A percentile compares a stretch with the other conserved stretches of the same genome.
phyloP scores from a whole-genome alignment of 371 early-diverging fungal genomes.

The Saksenaea vasiformis region DNA sequence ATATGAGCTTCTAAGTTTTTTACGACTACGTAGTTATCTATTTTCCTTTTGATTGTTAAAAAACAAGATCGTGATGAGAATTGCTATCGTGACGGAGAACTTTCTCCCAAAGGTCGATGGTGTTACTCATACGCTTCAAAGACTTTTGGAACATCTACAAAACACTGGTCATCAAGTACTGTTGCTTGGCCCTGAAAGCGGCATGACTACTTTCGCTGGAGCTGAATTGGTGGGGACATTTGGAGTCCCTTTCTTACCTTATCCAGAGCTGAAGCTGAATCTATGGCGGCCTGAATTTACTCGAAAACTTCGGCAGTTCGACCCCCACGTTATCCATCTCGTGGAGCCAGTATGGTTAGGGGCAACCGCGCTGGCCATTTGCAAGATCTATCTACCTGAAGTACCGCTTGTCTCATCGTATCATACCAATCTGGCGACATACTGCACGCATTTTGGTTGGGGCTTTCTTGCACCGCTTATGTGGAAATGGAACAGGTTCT shows the following conservation, averaged over 20 bases:
- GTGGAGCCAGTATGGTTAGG: slow-evolving; percentile 55
- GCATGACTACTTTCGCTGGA: slow-evolving; percentile 35
- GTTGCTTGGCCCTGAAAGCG: slow-evolving; percentile 48
- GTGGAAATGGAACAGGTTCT: slow-evolving; percentile 54
- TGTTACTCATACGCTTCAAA: slow-evolving; percentile 48
- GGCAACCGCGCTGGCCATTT: slow-evolving; percentile 30
- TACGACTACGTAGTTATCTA: too few species aligned
- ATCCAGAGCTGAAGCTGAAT: slow-evolving; percentile 53
- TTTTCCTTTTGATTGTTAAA: too few species aligned
- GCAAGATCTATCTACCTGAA: slow-evolving; percentile 21
- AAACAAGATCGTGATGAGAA: slow-evolving; percentile 26
- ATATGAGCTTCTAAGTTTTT: too few species aligned
- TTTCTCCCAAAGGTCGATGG: slow-evolving; percentile 57
- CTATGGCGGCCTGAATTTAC: slow-evolving; percentile 48
- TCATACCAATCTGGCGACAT: slow-evolving; percentile 51
- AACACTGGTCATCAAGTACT: slow-evolving; percentile 35
- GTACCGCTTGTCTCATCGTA: slow-evolving; percentile 51
- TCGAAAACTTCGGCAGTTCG: slow-evolving; percentile 32
- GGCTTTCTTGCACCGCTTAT: slow-evolving; percentile 38
- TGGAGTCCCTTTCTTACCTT: slow-evolving; percentile 46
- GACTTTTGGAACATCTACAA: slow-evolving; percentile 43
- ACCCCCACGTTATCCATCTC: slow-evolving; percentile 51
- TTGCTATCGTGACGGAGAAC: slow-evolving; percentile 53
- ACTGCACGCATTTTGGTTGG: slow-evolving; percentile 49
- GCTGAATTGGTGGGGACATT: slow-evolving; percentile 45